A percentile compares a stretch with the other conserved stretches of the same genome.
These are phyloP conservation scores for Cylindrodendrum hubeiense DNA, from an alignment of 2,329 filamentous ascomycete genomes.

Conservation along the genomic window DNA sequence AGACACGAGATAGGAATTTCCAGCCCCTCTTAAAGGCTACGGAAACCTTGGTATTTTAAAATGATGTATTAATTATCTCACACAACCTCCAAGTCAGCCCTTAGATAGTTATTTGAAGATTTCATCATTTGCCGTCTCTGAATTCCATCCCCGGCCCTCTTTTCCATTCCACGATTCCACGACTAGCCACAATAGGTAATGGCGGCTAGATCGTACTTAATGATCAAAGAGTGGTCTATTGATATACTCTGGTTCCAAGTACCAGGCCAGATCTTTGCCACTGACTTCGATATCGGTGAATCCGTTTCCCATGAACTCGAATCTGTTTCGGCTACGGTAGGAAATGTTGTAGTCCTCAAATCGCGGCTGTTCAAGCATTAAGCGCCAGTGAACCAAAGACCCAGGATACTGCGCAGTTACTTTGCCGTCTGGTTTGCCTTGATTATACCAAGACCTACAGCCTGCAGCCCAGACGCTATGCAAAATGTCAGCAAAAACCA, in stretches of 20 bases:
- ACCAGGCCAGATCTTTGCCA: conserved; percentile 19
- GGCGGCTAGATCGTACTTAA: background rate
- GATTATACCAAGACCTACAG: conserved; percentile 22
- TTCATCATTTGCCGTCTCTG: background rate
- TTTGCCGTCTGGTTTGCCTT: conserved; percentile 12
- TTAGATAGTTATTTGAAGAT: background rate
- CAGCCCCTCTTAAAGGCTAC: background rate
- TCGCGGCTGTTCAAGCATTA: conserved; percentile 6
- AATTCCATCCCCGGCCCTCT: too few relatives aligned
- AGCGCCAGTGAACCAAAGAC: conserved; percentile 21
- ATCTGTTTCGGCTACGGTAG: conserved; percentile 22
- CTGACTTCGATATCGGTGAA: conserved; percentile 7
- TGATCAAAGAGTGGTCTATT: conserved; percentile 16
- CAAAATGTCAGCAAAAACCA: background rate
- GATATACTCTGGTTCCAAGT: conserved; percentile 16
- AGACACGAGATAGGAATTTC: background rate
- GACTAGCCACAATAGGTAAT: too few relatives aligned
- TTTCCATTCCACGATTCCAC: too few relatives aligned
- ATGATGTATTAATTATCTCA: background rate
- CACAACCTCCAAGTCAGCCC: background rate
- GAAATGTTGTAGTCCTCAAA: conserved; percentile 21
- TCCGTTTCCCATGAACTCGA: conserved; percentile 26
- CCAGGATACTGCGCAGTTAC: conserved; percentile 22
- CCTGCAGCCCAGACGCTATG: conserved; percentile 20
- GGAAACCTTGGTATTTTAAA: background rate